These are phyloP conservation scores for Fragaria vesca DNA, from an alignment of 306 rosid species.

Conservation along the genomic window DNA sequence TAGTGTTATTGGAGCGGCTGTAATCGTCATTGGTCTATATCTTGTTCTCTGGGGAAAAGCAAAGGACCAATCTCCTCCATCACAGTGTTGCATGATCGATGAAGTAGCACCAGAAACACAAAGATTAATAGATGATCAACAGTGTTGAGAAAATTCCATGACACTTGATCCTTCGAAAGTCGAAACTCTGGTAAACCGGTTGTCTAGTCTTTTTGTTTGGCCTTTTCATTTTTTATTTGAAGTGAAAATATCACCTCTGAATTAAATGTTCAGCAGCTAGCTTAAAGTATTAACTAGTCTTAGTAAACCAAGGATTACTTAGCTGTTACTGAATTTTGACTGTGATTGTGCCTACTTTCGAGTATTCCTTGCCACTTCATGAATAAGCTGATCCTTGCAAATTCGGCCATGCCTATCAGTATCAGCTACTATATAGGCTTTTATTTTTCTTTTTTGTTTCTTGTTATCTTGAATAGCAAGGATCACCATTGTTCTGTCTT, in stretches of 20 bases:
- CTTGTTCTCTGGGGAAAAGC: conserved; percentile 44
- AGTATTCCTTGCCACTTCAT: too few species aligned
- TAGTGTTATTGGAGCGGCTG: conserved; percentile 33
- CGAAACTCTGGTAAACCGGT: neutral
- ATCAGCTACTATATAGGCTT: too few species aligned
- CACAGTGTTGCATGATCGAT: neutral
- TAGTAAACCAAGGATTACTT: neutral
- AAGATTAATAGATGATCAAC: neutral
- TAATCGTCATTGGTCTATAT: conserved; percentile 32
- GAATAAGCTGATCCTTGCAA: too few species aligned
- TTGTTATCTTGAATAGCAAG: too few species aligned
- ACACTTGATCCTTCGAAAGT: neutral
- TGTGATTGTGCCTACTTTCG: neutral
- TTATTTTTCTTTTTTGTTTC: too few species aligned
- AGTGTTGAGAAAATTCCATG: neutral
- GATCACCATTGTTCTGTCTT: too few species aligned
- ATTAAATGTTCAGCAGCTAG: neutral
- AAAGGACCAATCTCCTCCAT: conserved; percentile 19
- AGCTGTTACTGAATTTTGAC: neutral
- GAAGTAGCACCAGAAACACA: neutral
- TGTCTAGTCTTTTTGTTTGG: neutral
- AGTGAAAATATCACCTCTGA: neutral
- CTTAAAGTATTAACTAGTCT: neutral
- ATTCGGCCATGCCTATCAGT: too few species aligned
- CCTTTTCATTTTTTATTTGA: neutral